These are phyloP conservation scores for Puccinia horiana DNA, from an alignment of 1,284 basidiomycete genomes.

Conservation along the genomic window DNA sequence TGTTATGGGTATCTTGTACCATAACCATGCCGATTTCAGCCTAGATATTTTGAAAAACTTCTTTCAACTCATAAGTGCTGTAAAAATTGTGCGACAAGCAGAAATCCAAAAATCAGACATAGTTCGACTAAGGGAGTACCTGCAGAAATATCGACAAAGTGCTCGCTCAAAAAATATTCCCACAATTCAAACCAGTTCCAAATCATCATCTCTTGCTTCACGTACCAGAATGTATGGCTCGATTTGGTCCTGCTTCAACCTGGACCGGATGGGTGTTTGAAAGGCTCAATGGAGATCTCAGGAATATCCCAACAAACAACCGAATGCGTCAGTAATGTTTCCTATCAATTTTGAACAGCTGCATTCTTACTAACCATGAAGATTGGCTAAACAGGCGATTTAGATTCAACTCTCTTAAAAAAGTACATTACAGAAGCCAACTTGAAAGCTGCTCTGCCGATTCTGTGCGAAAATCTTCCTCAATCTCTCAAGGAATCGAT, in stretches of 20 bases:
- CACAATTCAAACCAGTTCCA: neutral
- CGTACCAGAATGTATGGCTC: conserved; percentile 28
- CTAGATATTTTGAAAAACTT: conserved; percentile 12
- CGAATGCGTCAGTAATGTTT: conserved; percentile 32
- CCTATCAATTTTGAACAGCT: neutral
- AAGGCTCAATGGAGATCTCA: conserved; percentile 22
- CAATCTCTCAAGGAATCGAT: neutral
- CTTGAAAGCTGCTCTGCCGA: conserved; percentile 3
- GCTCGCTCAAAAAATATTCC: neutral
- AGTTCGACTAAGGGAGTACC: neutral
- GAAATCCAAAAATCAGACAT: conserved; percentile 6
- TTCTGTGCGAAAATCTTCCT: neutral
- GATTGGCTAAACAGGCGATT: neutral
- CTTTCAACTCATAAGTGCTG: conserved; percentile 26
- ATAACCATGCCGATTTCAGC: neutral
- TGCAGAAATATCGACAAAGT: conserved; percentile 14
- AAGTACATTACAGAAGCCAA: conserved; percentile 1
- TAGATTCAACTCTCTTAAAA: neutral
- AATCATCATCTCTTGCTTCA: conserved; percentile 36
- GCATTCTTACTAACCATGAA: neutral
- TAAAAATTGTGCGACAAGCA: conserved; percentile 2
- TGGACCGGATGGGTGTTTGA: conserved; percentile 42
- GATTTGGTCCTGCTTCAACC: conserved; percentile 2
- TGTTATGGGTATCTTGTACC: neutral
- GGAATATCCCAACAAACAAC: conserved; percentile 34